Percentiles rank a stretch among this genome's conserved stretches.
These are phyloP conservation scores for Fusarium caatingaense DNA, from an alignment of 2,329 filamentous ascomycete genomes.

Conservation along the genomic window DNA sequence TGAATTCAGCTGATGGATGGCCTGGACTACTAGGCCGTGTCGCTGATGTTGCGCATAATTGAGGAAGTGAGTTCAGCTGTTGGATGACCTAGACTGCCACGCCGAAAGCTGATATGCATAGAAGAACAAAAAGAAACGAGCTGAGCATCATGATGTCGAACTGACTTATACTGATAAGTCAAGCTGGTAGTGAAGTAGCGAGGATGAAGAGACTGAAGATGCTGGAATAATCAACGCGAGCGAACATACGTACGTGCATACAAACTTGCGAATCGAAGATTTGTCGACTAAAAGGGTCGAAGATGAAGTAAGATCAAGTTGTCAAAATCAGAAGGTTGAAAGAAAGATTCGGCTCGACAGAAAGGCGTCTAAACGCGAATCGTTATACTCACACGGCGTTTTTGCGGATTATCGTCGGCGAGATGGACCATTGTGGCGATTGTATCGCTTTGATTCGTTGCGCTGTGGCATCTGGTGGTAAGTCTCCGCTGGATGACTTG, in stretches of 20 bases:
- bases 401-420: not conserved
- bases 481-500: not conserved
- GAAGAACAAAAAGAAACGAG: not conserved
- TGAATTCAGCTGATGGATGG: not conserved
- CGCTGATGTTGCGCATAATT: not conserved
- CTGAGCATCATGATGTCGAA: not conserved
- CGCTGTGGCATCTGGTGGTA: constrained; percentile 11
- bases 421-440: constrained; percentile 2
- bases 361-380: not conserved
- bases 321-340: not conserved
- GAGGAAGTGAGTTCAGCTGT: not conserved
- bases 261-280: constrained; percentile 6
- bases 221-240: constrained; percentile 3
- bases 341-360: not conserved
- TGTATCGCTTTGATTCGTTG: constrained; percentile 12
- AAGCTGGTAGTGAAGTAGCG: not conserved
- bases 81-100: not conserved
- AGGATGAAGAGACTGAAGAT: not conserved
- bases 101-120: not conserved
- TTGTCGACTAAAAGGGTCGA: not conserved
- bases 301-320: not conserved
- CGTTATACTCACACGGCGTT: not conserved
- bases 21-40: not conserved
- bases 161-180: not conserved
- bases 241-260: constrained; percentile 12